phyloP scores from a whole-genome alignment of 1,284 basidiomycete species.

The Pseudozyma tsukubaensis region DNA sequence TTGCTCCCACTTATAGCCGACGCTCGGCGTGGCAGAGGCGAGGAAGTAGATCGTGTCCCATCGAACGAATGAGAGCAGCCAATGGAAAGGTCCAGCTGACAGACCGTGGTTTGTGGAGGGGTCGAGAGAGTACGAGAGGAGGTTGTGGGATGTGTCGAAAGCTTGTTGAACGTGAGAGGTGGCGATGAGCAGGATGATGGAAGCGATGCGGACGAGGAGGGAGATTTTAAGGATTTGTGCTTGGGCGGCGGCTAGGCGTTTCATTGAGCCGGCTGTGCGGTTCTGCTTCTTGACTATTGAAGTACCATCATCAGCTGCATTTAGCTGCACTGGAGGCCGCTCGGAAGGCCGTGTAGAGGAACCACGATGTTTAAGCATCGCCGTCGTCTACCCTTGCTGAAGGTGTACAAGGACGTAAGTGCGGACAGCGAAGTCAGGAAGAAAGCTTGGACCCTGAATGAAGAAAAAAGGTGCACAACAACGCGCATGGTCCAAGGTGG shows the following conservation, averaged over 20 bases:
- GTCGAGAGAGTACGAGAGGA: constrained; percentile 45
- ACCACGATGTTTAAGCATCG: background rate
- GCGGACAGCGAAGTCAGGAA: background rate
- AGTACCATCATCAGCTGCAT: too few relatives aligned
- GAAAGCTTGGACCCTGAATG: constrained; percentile 27
- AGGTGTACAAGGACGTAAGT: background rate
- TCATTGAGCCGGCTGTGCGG: background rate
- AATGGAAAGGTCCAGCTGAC: constrained; percentile 13
- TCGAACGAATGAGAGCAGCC: constrained; percentile 72
- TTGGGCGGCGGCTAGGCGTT: constrained; percentile 7
- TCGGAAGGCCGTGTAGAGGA: background rate
- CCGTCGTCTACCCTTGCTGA: background rate
- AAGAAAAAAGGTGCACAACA: background rate
- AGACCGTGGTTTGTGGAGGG: constrained; percentile 6
- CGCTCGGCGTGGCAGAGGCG: constrained; percentile 37
- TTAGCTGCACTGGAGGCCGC: too few relatives aligned
- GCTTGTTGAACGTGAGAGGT: constrained; percentile 32
- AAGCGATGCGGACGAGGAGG: constrained; percentile 18
- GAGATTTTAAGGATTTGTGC: constrained; percentile 22
- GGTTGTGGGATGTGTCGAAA: constrained; percentile 59
- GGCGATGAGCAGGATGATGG: constrained; percentile 29
- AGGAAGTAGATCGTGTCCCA: constrained; percentile 91
- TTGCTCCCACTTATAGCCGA: constrained; percentile 79
- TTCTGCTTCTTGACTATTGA: background rate
- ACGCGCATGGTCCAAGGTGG: constrained; percentile 17